Evolutionary conservation across 2,329 filamentous ascomycete species (phyloP).

Genomic region (Trichoderma sp.): DNA sequence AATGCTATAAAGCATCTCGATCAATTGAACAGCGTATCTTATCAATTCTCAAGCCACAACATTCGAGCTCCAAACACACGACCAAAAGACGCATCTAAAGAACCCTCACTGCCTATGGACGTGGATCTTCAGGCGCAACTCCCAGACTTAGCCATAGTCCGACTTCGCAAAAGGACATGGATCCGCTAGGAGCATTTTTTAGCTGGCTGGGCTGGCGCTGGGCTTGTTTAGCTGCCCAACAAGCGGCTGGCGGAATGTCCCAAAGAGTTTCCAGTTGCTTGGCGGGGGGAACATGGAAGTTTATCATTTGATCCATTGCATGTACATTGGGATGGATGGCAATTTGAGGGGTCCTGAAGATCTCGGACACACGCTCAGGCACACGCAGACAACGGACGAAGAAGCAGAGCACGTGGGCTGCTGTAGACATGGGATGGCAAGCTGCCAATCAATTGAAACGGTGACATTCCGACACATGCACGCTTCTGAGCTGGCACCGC

Average conservation of each 20-base stretch:
- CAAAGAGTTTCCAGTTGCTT: neutral
- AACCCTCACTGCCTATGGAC: conserved; percentile 12
- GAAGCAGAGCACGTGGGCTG: neutral
- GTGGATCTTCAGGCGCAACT: conserved; percentile 12
- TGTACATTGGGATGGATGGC: neutral
- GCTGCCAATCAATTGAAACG: neutral
- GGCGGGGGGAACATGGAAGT: neutral
- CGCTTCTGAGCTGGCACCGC: neutral
- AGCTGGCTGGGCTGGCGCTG: neutral
- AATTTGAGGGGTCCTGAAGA: neutral
- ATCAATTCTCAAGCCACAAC: neutral
- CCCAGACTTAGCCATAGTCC: neutral
- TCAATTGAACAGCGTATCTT: neutral
- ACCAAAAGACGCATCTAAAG: neutral
- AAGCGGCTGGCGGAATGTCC: conserved; percentile 8
- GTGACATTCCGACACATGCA: neutral
- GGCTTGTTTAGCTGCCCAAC: neutral
- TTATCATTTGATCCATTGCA: neutral
- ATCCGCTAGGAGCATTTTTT: conserved; percentile 9
- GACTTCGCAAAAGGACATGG: neutral
- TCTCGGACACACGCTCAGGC: neutral
- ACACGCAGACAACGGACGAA: neutral
- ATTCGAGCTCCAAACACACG: neutral
- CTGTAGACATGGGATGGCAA: neutral
- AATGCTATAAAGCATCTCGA: too few species aligned